Base-by-base conservation (phyloP, 306 rosid species). In the Medicago ruthenica region DNA sequence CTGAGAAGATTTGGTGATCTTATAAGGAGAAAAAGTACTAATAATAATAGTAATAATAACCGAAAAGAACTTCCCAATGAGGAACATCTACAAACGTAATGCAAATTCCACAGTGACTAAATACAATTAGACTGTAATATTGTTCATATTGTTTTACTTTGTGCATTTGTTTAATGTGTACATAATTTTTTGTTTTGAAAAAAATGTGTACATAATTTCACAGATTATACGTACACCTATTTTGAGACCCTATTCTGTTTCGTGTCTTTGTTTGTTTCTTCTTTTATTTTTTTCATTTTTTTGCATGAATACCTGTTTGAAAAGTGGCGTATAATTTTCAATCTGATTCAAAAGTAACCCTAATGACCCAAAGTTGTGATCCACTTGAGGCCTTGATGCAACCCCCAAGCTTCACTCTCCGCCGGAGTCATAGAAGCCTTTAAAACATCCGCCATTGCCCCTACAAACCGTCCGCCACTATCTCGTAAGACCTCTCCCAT, bases 1-100 rank as follows among this genome's bases (percentile, higher is more conserved):
- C 66, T 92, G 0, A 78, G 90, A 58, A 90, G 97, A 80, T 91
- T 94, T 79, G 96, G 97, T 4, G 97, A 90, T 81, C 94, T 93
- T 62, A 78, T 92, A 69, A 82, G 87, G 41, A 94, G 93, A 80
- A 90, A 74, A 50, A 61, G 84, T 64, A 21, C 27, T 63, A 18
- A 20, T 61, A 51, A 37, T 70, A 4, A 34, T 54, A 0, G 4
- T 34, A 34, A 34, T 5, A 34, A 34, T 34, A 34, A 34, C 15
- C 53, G 68, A 65, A 82, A 83, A 80, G 90, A 87, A 71, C 17
- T 78, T 34, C 74, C 83, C 22, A 75, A 13, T 15, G 90, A 83
- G 4, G 93, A 85, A 10, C 74, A 67, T 59, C 9, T 76, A 8
- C 78, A 71, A 51, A 70, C 78, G 74, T 81, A 31, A 57, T 57